A percentile compares a stretch with the other conserved stretches of the same genome.
phyloP scores from a whole-genome alignment of 495 filamentous ascomycete species.

The Geoglossum glabrum region DNA sequence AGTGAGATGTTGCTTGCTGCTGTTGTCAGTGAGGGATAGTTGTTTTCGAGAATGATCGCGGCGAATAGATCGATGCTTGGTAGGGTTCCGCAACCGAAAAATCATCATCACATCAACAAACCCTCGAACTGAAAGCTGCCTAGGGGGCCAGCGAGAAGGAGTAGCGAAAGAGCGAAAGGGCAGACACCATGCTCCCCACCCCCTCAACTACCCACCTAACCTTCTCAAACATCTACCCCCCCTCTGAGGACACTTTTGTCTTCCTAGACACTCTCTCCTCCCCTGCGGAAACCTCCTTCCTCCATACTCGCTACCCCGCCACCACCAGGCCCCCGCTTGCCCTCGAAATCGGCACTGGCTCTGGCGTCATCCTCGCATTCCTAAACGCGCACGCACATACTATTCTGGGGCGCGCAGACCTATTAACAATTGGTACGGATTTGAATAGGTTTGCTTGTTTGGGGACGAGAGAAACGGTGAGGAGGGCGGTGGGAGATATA shows the following conservation, averaged over 20 bases:
- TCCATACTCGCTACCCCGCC: slow-evolving; percentile 28
- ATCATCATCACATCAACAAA: too few relatives aligned
- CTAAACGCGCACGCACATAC: slow-evolving; percentile 46
- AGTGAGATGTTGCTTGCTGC: too few relatives aligned
- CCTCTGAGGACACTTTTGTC: slow-evolving; percentile 88
- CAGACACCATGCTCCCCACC: slow-evolving; percentile 75
- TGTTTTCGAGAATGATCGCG: too few relatives aligned
- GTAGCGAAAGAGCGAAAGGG: neutral
- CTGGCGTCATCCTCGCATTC: slow-evolving; percentile 80
- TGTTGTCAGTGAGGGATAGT: too few relatives aligned
- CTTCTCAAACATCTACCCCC: slow-evolving; percentile 74
- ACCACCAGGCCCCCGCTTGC: slow-evolving; percentile 32
- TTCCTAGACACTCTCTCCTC: slow-evolving; percentile 83
- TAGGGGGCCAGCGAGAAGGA: too few relatives aligned
- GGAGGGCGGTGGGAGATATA: slow-evolving; percentile 25
- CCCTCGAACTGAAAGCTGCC: too few relatives aligned
- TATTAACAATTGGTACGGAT: slow-evolving; percentile 59
- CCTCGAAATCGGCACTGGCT: slow-evolving; percentile 78
- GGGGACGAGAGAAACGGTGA: slow-evolving; percentile 42
- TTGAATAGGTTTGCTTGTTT: slow-evolving; percentile 63
- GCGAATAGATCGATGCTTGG: too few relatives aligned
- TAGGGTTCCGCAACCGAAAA: too few relatives aligned
- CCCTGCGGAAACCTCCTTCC: slow-evolving; percentile 45
- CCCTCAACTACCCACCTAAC: slow-evolving; percentile 80
- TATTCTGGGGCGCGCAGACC: slow-evolving; percentile 51